A percentile compares a stretch with the other conserved stretches of the same genome.
Evolutionary conservation across 23 red algal species (phyloP).

Genomic region (Chondrus crispus): DNA sequence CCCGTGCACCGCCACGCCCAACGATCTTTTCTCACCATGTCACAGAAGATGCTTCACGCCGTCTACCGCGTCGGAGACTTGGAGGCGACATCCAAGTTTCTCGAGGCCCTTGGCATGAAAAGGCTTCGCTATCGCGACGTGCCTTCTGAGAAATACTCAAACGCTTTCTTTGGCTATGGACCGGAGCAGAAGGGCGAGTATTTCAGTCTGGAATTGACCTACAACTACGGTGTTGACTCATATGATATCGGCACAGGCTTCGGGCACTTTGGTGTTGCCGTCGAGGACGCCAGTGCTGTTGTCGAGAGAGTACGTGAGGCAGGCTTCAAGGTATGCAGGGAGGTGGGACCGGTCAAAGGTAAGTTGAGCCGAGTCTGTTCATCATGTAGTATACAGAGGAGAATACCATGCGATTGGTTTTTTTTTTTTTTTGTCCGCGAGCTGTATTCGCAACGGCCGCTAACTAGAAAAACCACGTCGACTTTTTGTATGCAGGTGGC

Average conservation of each 20-base stretch:
- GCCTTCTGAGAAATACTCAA: slow-evolving; percentile 54
- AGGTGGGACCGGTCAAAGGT: slow-evolving; percentile 56
- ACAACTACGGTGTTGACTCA: slow-evolving; percentile 71
- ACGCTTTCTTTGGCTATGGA: slow-evolving; percentile 74
- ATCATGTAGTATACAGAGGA: no score
- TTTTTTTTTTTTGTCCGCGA: neutral
- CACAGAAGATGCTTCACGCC: slow-evolving; percentile 70
- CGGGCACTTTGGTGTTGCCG: slow-evolving; percentile 64
- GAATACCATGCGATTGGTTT: neutral
- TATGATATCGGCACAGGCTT: slow-evolving; percentile 67
- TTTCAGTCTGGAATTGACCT: slow-evolving; percentile 69
- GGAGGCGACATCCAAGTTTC: slow-evolving; percentile 38
- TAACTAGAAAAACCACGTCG: neutral
- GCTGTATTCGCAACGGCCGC: neutral
- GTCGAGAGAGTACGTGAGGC: slow-evolving; percentile 37
- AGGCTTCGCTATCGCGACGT: slow-evolving; percentile 57
- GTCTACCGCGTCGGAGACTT: slow-evolving; percentile 80
- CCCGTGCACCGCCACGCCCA: neutral
- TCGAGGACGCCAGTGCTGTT: neutral
- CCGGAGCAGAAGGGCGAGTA: slow-evolving; percentile 59
- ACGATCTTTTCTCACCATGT: neutral
- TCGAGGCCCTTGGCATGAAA: slow-evolving; percentile 69
- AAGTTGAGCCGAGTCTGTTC: no score
- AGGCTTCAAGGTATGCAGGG: slow-evolving; percentile 48
- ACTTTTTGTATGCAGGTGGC: slow-evolving; percentile 6